phyloP scores from a whole-genome alignment of 1,284 basidiomycete species.

The Thecaphora thlaspeos region DNA sequence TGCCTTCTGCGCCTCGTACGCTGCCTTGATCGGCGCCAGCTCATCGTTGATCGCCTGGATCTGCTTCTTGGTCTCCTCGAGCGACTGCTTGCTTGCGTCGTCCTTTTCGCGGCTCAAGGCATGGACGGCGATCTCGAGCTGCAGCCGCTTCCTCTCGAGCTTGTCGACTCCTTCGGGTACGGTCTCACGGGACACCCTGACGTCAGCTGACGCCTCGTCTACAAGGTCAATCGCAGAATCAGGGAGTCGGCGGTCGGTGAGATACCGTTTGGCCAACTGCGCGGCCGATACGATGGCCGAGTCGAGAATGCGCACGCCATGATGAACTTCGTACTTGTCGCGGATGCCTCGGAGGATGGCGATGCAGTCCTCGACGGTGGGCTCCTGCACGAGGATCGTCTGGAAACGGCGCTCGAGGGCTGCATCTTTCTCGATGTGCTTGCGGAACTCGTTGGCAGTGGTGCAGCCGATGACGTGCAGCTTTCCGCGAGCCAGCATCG shows the following conservation, averaged over 20 bases:
- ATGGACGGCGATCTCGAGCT: constrained; percentile 92
- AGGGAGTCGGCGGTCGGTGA: constrained; percentile 61
- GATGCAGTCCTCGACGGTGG: constrained; percentile 84
- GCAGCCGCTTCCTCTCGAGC: constrained; percentile 85
- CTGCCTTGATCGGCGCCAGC: constrained; percentile 80
- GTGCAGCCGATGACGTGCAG: constrained; percentile 88
- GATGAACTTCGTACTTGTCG: constrained; percentile 69
- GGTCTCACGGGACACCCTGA: constrained; percentile 70
- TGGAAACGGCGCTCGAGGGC: constrained; percentile 89
- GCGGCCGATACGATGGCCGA: constrained; percentile 86
- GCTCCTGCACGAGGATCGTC: constrained; percentile 90
- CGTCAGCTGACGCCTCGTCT: constrained; percentile 62
- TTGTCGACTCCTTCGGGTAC: constrained; percentile 91
- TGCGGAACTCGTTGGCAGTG: constrained; percentile 86
- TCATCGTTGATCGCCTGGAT: constrained; percentile 85
- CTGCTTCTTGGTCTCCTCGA: constrained; percentile 74
- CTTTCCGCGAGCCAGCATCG: constrained; percentile 74
- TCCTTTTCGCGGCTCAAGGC: constrained; percentile 82
- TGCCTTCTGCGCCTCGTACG: constrained; percentile 85
- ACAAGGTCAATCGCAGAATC: constrained; percentile 59
- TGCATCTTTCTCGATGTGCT: constrained; percentile 84
- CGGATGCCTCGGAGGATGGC: constrained; percentile 87
- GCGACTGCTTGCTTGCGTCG: constrained; percentile 79
- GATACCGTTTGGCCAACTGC: constrained; percentile 87
- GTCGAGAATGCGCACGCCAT: constrained; percentile 75